phyloP scores from a whole-genome alignment of 768 basidiomycete genomes.

The Leccinum obscurum region DNA sequence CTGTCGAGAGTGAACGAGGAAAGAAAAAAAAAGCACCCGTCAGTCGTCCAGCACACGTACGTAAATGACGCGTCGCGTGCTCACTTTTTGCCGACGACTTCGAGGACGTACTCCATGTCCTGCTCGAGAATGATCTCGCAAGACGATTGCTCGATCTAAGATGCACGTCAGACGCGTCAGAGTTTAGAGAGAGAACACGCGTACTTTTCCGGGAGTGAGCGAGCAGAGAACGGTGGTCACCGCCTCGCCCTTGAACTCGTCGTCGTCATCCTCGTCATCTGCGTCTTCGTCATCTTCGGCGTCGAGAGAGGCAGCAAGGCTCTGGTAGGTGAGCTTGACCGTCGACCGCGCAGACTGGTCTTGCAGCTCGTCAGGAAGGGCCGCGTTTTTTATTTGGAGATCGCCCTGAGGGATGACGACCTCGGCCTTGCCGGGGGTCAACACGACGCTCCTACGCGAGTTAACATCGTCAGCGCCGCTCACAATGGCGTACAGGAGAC shows the following conservation, averaged over 20 bases:
- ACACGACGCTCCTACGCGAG: constrained; percentile 54
- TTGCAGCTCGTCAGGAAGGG: constrained; percentile 71
- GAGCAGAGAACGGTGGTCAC: constrained; percentile 69
- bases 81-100: constrained; percentile 82
- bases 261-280: constrained; percentile 39
- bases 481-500: background rate
- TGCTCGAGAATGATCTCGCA: constrained; percentile 71
- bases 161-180: constrained; percentile 9
- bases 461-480: constrained; percentile 7
- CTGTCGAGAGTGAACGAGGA: constrained; percentile 33
- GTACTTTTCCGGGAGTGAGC: constrained; percentile 79
- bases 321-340: constrained; percentile 63
- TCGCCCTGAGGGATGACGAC: constrained; percentile 62
- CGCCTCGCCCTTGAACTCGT: constrained; percentile 38
- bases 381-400: constrained; percentile 79
- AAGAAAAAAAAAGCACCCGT: constrained; percentile 5
- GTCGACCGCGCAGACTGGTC: constrained; percentile 62
- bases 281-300: constrained; percentile 46
- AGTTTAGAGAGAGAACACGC: constrained; percentile 13
- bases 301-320: constrained; percentile 32
- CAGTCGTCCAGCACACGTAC: constrained; percentile 1
- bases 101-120: constrained; percentile 64
- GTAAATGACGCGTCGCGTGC: constrained; percentile 14
- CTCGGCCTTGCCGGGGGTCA: constrained; percentile 59
- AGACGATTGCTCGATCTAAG: constrained; percentile 73